Evolutionary conservation across 257 asterid genomes (phyloP).

Genomic region (Ilex asprella): DNA sequence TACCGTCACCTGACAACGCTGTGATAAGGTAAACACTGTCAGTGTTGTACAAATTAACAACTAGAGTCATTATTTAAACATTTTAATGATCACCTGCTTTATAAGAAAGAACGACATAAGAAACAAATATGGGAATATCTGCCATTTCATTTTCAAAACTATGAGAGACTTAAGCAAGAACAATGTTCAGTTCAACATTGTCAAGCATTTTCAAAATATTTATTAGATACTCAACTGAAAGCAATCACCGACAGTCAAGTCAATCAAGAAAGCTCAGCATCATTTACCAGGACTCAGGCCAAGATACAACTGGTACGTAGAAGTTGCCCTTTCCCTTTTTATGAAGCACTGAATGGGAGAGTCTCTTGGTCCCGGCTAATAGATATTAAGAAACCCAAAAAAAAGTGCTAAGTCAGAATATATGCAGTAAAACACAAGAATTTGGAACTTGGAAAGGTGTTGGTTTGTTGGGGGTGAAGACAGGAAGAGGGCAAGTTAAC

Average conservation of each 20-base stretch:
- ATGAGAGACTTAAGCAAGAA: background rate
- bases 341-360: slow-evolving; percentile 67
- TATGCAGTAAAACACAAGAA: background rate
- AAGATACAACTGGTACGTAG: slow-evolving; percentile 50
- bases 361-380: slow-evolving; percentile 70
- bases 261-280: slow-evolving; percentile 3
- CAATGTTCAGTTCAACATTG: no score
- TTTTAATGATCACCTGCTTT: no score
- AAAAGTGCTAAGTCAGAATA: slow-evolving; percentile 1
- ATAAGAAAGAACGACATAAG: no score
- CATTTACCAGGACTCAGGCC: slow-evolving; percentile 67
- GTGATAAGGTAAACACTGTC: slow-evolving; percentile 15
- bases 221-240: background rate
- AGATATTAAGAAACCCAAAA: slow-evolving; percentile 5
- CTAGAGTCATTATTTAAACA: background rate
- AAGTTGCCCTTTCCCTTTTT: slow-evolving; percentile 63
- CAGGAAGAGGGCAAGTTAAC: slow-evolving; percentile 12
- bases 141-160: no score
- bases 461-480: no score
- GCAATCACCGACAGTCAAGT: background rate
- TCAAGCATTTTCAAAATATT: no score
- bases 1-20: slow-evolving; percentile 60
- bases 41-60: background rate
- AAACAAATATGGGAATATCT: no score
- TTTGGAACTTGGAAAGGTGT: no score